Conservation (phyloP, 2,329 filamentous ascomycete genomes). For the Fragosphaeria purpurea region DNA sequence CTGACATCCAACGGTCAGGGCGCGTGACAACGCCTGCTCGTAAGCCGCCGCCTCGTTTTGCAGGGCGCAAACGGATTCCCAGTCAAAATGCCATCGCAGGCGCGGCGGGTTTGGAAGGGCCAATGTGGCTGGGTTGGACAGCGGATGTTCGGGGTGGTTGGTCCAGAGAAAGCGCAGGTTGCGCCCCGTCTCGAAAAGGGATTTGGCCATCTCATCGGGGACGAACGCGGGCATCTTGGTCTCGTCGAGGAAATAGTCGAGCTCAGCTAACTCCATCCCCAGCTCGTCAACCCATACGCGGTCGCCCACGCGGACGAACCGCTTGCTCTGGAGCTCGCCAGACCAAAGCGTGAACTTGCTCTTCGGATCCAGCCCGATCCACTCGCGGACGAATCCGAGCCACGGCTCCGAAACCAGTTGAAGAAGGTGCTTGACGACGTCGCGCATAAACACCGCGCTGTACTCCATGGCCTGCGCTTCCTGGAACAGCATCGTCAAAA, state of each 20-base stretch:
- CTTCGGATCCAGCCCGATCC: constrained; percentile 61
- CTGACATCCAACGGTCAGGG: constrained; percentile 1
- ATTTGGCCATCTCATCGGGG: constrained; percentile 54
- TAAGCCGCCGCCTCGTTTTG: constrained; percentile 49
- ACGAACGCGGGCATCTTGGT: constrained; percentile 63
- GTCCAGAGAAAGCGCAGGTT: constrained; percentile 63
- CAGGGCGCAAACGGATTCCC: constrained; percentile 57
- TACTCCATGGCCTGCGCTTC: constrained; percentile 56
- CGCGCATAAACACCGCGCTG: constrained; percentile 48
- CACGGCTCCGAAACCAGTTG: constrained; percentile 23
- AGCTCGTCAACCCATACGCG: constrained; percentile 47
- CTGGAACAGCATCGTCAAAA: constrained; percentile 52
- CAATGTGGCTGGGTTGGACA: constrained; percentile 44
- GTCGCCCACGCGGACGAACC: constrained; percentile 51
- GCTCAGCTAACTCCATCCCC: constrained; percentile 44
- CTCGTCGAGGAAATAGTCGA: constrained; percentile 53
- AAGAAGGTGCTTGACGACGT: constrained; percentile 58
- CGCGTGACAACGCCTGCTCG: constrained; percentile 30
- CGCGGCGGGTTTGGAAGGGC: constrained; percentile 40
- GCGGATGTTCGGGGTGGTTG: constrained; percentile 61
- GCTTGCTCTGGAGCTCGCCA: constrained; percentile 29
- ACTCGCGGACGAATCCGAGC: constrained; percentile 47
- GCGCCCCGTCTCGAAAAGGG: constrained; percentile 70
- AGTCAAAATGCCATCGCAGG: constrained; percentile 61
- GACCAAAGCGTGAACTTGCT: constrained; percentile 22